Conservation (phyloP, 805 yeast genomes). For the Wickerhamiella azymoides region DNA sequence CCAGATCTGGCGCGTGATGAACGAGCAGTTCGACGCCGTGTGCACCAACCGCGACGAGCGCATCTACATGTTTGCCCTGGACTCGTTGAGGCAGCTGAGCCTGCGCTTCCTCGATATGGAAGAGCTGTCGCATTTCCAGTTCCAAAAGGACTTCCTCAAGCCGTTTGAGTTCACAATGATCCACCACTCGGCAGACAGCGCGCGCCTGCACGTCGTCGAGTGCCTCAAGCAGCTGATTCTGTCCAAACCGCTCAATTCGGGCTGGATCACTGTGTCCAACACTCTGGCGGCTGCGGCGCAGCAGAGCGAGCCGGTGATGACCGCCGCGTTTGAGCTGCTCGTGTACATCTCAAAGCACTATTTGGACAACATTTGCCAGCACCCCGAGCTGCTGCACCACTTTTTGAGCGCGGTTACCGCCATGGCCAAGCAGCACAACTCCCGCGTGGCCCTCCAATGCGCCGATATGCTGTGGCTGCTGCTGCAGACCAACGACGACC, state of each 20-base stretch:
- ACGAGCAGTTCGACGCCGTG: constrained; percentile 70
- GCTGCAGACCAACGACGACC: constrained; percentile 16
- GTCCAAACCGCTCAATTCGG: constrained; percentile 65
- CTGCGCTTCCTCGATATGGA: constrained; percentile 87
- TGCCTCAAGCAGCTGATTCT: constrained; percentile 76
- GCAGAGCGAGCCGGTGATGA: constrained; percentile 32
- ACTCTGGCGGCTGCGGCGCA: constrained; percentile 64
- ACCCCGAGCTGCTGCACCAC: constrained; percentile 47
- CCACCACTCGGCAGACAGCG: constrained; percentile 52
- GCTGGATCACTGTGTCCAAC: constrained; percentile 84
- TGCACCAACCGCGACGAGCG: constrained; percentile 66
- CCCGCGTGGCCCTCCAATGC: constrained; percentile 63
- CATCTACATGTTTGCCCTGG: constrained; percentile 81
- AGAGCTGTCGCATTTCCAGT: constrained; percentile 87
- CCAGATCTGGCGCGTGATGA: constrained; percentile 87
- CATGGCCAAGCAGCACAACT: constrained; percentile 70
- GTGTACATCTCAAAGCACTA: constrained; percentile 48
- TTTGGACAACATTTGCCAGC: constrained; percentile 47
- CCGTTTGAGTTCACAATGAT: constrained; percentile 75
- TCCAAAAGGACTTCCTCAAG: constrained; percentile 82
- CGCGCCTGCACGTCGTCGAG: constrained; percentile 79
- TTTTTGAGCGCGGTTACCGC: constrained; percentile 65
- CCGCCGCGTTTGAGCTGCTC: constrained; percentile 49
- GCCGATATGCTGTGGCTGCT: constrained; percentile 52
- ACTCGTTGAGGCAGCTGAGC: constrained; percentile 82